Base-by-base conservation (phyloP, 2,329 filamentous ascomycete genomes). In the Orbilia blumenaviensis region DNA sequence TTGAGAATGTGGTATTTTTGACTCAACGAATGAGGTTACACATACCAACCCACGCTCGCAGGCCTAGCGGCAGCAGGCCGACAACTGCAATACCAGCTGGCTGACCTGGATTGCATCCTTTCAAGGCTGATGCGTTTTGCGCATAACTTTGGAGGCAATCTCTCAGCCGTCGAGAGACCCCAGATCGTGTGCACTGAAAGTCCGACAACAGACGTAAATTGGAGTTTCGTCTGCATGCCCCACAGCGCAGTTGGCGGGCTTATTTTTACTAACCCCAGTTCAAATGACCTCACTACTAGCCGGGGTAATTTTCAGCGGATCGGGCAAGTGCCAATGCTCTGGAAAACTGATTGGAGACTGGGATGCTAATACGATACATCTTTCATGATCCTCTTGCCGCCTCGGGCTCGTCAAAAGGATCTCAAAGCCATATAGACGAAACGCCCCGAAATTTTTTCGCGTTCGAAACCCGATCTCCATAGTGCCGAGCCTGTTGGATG, bases 1-100 rank as follows among this genome's bases (percentile, higher is more conserved):
- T 60, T 60, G 54, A 60, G 18, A 16, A 38, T 60, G 54, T 60
- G 54, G 34, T 60, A 60, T 60, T 60, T 60, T 54, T n/a, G 8
- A 36, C 29, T n/a, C n/a, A n/a, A n/a, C n/a, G n/a, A n/a, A n/a
- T n/a, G n/a, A n/a, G n/a, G n/a, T n/a, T n/a, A n/a, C n/a, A n/a
- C n/a, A n/a, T n/a, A n/a, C n/a, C n/a, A n/a, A n/a, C n/a, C n/a
- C n/a, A n/a, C n/a, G n/a, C n/a, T n/a, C n/a, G n/a, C n/a, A n/a
- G n/a, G n/a, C n/a, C n/a, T n/a, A n/a, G n/a, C n/a, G n/a, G n/a
- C n/a, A n/a, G n/a, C n/a, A n/a, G n/a, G n/a, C n/a, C n/a, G n/a
- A n/a, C n/a, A n/a, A n/a, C n/a, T n/a, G n/a, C n/a, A n/a, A n/a
- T n/a, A n/a, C n/a, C n/a, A n/a, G n/a, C n/a, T n/a, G n/a, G n/a